phyloP scores from a whole-genome alignment of 2,329 filamentous ascomycete species.

The Phyllosticta citribraziliensis region DNA sequence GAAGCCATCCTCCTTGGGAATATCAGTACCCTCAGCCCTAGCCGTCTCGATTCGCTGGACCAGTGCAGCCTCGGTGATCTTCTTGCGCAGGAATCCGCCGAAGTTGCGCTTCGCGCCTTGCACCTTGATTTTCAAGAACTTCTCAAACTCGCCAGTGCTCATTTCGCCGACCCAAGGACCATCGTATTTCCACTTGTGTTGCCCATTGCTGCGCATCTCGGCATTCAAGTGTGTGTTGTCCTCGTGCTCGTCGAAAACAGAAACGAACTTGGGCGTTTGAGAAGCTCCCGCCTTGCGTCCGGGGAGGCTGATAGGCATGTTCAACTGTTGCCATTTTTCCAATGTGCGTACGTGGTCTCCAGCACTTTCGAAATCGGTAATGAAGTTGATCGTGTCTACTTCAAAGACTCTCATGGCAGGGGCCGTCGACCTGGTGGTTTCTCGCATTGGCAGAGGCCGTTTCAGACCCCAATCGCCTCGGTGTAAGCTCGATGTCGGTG shows the following conservation, averaged over 20 bases:
- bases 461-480: constrained; percentile 92
- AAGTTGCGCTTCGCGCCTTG: constrained; percentile 13
- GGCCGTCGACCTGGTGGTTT: constrained; percentile 58
- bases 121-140: constrained; percentile 14
- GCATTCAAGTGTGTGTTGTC: constrained; percentile 34
- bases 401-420: constrained; percentile 67
- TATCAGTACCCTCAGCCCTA: not conserved
- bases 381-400: constrained; percentile 75
- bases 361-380: constrained; percentile 81
- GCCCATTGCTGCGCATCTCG: constrained; percentile 5
- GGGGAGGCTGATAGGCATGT: constrained; percentile 52
- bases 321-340: constrained; percentile 77
- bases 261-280: constrained; percentile 14
- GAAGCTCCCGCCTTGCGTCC: constrained; percentile 12
- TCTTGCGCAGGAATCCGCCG: constrained; percentile 18
- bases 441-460: constrained; percentile 66
- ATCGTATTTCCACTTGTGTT: constrained; percentile 44
- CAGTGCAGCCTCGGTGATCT: not conserved
- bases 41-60: not conserved
- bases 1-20: constrained; percentile 19
- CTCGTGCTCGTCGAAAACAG: constrained; percentile 32
- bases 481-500: constrained; percentile 59
- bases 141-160: constrained; percentile 35
- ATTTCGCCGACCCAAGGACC: constrained; percentile 51
- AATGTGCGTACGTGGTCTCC: constrained; percentile 72